phyloP scores from a whole-genome alignment of 768 basidiomycete species.

The Tricholoma hemisulphureum region DNA sequence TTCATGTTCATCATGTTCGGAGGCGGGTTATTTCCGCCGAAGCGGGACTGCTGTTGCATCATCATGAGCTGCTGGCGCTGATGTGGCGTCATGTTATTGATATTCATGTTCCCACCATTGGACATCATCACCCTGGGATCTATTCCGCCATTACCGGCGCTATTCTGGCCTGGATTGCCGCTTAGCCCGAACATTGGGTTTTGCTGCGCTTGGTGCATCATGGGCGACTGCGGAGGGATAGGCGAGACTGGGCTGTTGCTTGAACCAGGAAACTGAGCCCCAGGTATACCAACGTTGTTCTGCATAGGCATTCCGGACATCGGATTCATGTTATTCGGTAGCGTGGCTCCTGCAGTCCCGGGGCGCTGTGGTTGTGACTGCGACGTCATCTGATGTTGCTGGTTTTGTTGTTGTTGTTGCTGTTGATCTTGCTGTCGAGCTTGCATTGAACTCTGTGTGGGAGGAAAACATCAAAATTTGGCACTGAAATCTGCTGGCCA shows the following conservation, averaged over 20 bases:
- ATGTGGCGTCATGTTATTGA: slow-evolving; percentile 33
- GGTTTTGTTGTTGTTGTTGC: slow-evolving; percentile 25
- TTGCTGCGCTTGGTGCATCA: slow-evolving; percentile 4
- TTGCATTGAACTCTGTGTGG: slow-evolving; percentile 7
- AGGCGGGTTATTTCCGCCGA: background rate
- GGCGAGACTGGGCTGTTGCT: slow-evolving; percentile 23
- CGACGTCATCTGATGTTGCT: slow-evolving; percentile 12
- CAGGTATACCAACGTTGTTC: slow-evolving; percentile 11
- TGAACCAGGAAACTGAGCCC: slow-evolving; percentile 8
- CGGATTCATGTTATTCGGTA: slow-evolving; percentile 6
- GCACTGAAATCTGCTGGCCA: background rate
- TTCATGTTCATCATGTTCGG: slow-evolving; percentile 18
- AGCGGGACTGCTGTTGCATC: slow-evolving; percentile 28
- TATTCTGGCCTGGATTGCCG: slow-evolving; percentile 15
- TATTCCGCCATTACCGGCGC: slow-evolving; percentile 28
- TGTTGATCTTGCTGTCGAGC: slow-evolving; percentile 25
- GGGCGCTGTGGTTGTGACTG: slow-evolving; percentile 17
- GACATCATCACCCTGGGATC: slow-evolving; percentile 26
- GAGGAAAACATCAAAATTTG: background rate
- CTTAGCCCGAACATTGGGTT: slow-evolving; percentile 23
- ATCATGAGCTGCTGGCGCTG: slow-evolving; percentile 46
- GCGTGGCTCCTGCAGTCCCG: slow-evolving; percentile 10
- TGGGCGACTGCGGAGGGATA: slow-evolving; percentile 16
- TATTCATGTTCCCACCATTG: slow-evolving; percentile 23
- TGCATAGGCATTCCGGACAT: slow-evolving; percentile 18